Evolutionary conservation across 2,329 filamentous ascomycete species (phyloP).

Genomic region (Cordyceps cateniannulata): DNA sequence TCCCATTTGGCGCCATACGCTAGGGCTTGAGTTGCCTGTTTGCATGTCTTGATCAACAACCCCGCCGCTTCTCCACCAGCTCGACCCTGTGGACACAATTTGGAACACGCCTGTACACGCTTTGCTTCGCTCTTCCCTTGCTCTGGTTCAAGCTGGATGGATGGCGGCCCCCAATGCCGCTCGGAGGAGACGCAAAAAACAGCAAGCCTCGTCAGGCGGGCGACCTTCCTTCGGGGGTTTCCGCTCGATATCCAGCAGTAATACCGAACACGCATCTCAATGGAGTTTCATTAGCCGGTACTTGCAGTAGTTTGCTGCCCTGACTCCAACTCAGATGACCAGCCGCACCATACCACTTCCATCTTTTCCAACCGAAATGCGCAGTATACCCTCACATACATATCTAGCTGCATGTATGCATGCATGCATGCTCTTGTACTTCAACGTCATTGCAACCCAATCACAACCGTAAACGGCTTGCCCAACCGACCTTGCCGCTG

Average conservation of each 20-base stretch:
- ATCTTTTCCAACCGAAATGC: background rate
- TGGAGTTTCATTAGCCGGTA: background rate
- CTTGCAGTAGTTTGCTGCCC: background rate
- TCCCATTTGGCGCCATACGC: background rate
- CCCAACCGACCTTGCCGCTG: background rate
- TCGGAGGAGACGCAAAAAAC: background rate
- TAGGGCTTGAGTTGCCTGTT: no score
- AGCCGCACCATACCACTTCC: background rate
- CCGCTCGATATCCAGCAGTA: slow-evolving; percentile 5
- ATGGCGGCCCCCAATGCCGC: background rate
- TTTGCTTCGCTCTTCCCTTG: background rate
- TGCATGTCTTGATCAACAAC: background rate
- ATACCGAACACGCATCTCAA: slow-evolving; percentile 2
- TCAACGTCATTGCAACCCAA: slow-evolving; percentile 5
- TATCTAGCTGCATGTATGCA: background rate
- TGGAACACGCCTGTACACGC: background rate
- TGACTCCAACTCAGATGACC: background rate
- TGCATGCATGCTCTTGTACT: background rate
- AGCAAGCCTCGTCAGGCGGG: background rate
- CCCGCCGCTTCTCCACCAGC: background rate
- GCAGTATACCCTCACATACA: background rate
- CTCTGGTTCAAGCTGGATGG: background rate
- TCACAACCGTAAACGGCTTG: background rate
- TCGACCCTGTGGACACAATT: background rate
- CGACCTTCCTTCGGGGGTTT: background rate